Percentiles rank a stretch among this genome's conserved stretches.
Evolutionary conservation across 2,329 filamentous ascomycete genomes (phyloP).

Genomic region (Atkinsonella hypoxylon): DNA sequence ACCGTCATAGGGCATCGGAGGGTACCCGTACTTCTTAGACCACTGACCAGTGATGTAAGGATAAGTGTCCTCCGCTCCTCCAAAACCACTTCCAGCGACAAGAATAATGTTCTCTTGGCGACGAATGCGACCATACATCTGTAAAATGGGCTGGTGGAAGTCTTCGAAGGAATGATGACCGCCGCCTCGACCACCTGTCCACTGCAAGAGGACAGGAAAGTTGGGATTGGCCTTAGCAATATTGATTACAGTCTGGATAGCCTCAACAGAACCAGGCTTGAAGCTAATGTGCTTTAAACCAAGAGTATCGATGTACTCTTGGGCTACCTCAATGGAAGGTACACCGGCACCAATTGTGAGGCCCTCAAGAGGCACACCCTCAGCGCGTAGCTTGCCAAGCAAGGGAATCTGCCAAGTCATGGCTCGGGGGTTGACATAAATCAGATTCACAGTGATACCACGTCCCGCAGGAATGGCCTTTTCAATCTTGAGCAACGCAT

Average conservation of each 20-base stretch:
- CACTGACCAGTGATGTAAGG: slow-evolving; percentile 83
- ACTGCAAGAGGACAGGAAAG: slow-evolving; percentile 88
- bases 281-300: slow-evolving; percentile 89
- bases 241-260: slow-evolving; percentile 81
- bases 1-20: slow-evolving; percentile 89
- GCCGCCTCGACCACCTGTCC: slow-evolving; percentile 88
- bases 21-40: slow-evolving; percentile 78
- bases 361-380: slow-evolving; percentile 84
- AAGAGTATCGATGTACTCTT: slow-evolving; percentile 87
- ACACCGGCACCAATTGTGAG: slow-evolving; percentile 89
- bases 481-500: slow-evolving; percentile 75
- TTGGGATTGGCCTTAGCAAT: slow-evolving; percentile 88
- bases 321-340: slow-evolving; percentile 82
- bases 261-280: slow-evolving; percentile 83
- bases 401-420: slow-evolving; percentile 91
- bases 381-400: slow-evolving; percentile 64
- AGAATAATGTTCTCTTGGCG: slow-evolving; percentile 79
- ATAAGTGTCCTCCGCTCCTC: slow-evolving; percentile 80
- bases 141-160: slow-evolving; percentile 82
- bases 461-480: slow-evolving; percentile 71
- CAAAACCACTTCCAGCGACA: slow-evolving; percentile 84
- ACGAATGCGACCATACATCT: slow-evolving; percentile 83
- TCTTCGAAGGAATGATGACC: slow-evolving; percentile 93
- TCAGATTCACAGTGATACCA: slow-evolving; percentile 81
- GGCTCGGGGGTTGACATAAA: slow-evolving; percentile 79